Conservation (phyloP, 345 rosid species). For the Clausena lansium region DNA sequence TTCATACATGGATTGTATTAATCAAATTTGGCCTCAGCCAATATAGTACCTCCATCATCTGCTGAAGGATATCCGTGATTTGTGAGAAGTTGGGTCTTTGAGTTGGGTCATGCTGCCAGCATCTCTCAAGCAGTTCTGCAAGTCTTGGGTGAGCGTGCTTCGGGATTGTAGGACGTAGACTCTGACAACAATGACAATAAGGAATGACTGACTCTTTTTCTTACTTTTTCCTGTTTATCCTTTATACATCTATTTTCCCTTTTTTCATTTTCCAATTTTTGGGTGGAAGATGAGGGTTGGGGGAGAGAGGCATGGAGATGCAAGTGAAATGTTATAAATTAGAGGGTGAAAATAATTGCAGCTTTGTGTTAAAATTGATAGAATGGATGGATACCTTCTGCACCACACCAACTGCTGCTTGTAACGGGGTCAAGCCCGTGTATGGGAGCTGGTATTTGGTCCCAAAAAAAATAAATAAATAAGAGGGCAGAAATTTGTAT, state of each 20-base stretch:
- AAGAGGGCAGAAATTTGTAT: neutral
- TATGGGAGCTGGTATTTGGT: conserved; percentile 67
- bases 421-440: conserved; percentile 69
- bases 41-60: conserved; percentile 56
- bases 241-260: neutral
- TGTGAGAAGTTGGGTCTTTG: conserved; percentile 83
- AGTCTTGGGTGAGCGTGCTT: conserved; percentile 71
- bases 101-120: conserved; percentile 86
- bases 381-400: conserved; percentile 57
- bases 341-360: neutral
- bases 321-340: neutral
- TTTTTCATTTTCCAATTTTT: neutral
- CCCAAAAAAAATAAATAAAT: neutral
- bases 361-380: neutral
- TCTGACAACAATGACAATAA: conserved; percentile 31
- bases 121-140: conserved; percentile 71
- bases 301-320: neutral
- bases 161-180: conserved; percentile 78
- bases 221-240: neutral
- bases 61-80: conserved; percentile 60
- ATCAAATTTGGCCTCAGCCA: neutral
- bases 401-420: conserved; percentile 93
- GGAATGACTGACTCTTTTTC: neutral
- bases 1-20: neutral
- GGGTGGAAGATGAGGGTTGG: neutral